Percentiles rank a stretch among this genome's conserved stretches.
Evolutionary conservation across 495 filamentous ascomycete species (phyloP).

Genomic region (Cudoniella acicularis): DNA sequence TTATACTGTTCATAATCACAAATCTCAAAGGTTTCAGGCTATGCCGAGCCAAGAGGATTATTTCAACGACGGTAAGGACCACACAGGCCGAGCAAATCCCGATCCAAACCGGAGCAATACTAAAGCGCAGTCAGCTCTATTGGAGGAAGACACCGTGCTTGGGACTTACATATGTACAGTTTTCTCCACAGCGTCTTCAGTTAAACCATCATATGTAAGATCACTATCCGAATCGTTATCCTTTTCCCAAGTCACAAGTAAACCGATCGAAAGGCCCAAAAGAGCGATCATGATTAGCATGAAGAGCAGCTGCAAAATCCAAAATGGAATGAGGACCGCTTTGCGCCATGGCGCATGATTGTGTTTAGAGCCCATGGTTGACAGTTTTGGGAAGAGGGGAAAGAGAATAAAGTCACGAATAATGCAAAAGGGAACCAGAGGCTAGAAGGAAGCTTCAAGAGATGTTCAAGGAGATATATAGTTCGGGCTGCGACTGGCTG

Average conservation of each 20-base stretch:
- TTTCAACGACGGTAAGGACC: slow-evolving; percentile 28
- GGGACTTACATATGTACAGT: neutral
- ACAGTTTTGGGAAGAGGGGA: neutral
- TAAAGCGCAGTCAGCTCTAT: neutral
- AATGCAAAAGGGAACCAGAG: neutral
- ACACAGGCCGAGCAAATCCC: slow-evolving; percentile 18
- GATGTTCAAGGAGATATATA: neutral
- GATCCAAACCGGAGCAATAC: slow-evolving; percentile 17
- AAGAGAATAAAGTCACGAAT: neutral
- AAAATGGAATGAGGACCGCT: slow-evolving; percentile 33
- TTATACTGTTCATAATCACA: slow-evolving; percentile 30
- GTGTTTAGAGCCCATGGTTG: neutral
- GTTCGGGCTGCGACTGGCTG: neutral
- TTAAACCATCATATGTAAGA: neutral
- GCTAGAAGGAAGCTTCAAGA: neutral
- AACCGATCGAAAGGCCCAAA: neutral
- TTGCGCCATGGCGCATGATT: slow-evolving; percentile 30
- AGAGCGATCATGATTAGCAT: slow-evolving; percentile 16
- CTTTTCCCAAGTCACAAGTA: neutral
- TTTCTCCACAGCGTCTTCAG: neutral
- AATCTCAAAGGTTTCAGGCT: slow-evolving; percentile 28
- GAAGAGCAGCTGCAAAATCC: slow-evolving; percentile 27
- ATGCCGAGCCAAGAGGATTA: slow-evolving; percentile 26
- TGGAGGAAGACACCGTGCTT: neutral
- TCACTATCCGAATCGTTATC: neutral